Conservation (phyloP, 2,329 filamentous ascomycete genomes). For the Verticillium longisporum region DNA sequence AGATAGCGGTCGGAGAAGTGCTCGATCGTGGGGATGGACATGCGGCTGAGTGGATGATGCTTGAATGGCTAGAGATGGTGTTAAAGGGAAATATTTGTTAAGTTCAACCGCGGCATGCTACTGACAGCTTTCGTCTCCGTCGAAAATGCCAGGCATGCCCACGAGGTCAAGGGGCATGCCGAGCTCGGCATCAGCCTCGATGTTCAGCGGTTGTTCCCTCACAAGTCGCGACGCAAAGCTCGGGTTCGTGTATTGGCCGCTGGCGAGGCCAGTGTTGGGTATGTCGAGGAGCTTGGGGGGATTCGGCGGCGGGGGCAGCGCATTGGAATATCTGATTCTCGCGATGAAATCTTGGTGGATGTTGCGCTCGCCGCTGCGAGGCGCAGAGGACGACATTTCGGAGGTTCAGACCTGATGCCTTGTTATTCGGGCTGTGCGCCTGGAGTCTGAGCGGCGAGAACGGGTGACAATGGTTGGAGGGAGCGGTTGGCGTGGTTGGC, state of each 20-base stretch:
- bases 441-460: background rate
- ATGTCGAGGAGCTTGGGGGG: conserved; percentile 96
- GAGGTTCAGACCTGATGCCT: background rate
- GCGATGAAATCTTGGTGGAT: conserved; percentile 96
- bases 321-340: conserved; percentile 91
- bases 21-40: conserved; percentile 76
- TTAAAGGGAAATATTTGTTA: too few relatives aligned
- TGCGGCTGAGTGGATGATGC: conserved; percentile 63
- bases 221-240: conserved; percentile 85
- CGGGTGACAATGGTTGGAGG: background rate
- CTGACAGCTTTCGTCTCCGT: conserved; percentile 89
- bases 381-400: conserved; percentile 24
- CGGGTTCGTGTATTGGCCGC: conserved; percentile 82
- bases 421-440: background rate
- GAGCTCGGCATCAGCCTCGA: conserved; percentile 94
- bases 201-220: conserved; percentile 87
- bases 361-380: conserved; percentile 47
- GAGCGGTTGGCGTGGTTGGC: background rate
- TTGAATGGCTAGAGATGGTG: conserved; percentile 61
- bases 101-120: conserved; percentile 9
- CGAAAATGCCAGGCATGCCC: conserved; percentile 89
- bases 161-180: conserved; percentile 96
- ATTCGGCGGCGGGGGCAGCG: conserved; percentile 86
- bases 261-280: conserved; percentile 82
- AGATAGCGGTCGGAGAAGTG: conserved; percentile 75